Conservation (phyloP, 2,329 filamentous ascomycete species). For the Periglandula ipomoeae region DNA sequence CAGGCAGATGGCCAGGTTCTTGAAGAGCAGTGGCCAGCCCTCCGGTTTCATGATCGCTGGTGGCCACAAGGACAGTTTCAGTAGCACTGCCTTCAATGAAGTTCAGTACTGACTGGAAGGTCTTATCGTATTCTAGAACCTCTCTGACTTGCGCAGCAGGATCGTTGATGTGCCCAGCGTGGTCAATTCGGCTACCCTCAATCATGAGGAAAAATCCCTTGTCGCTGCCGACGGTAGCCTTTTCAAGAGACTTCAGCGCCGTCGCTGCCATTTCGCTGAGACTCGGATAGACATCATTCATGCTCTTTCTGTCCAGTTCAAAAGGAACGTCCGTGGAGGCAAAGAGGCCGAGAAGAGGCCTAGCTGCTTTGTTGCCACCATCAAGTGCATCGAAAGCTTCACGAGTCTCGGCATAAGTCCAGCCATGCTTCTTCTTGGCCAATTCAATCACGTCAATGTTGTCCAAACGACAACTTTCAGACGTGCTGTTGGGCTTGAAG, state of each 20-base stretch:
- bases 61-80: slow-evolving; percentile 75
- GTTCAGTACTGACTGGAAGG: slow-evolving; percentile 74
- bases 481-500: slow-evolving; percentile 75
- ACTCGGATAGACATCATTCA: slow-evolving; percentile 74
- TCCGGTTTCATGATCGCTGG: slow-evolving; percentile 94
- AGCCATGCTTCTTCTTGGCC: slow-evolving; percentile 67
- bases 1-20: slow-evolving; percentile 40
- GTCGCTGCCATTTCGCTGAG: slow-evolving; percentile 85
- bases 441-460: slow-evolving; percentile 63
- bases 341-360: slow-evolving; percentile 82
- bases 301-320: slow-evolving; percentile 78
- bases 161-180: slow-evolving; percentile 82
- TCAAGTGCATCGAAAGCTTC: slow-evolving; percentile 67
- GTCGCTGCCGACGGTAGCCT: slow-evolving; percentile 73
- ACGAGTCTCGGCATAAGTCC: slow-evolving; percentile 66
- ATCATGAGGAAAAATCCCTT: slow-evolving; percentile 99
- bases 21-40: slow-evolving; percentile 75
- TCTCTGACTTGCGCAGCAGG: slow-evolving; percentile 80
- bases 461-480: slow-evolving; percentile 75
- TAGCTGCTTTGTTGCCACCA: slow-evolving; percentile 54
- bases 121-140: slow-evolving; percentile 87
- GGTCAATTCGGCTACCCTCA: slow-evolving; percentile 91
- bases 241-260: slow-evolving; percentile 68
- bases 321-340: slow-evolving; percentile 79
- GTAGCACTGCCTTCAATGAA: slow-evolving; percentile 69